Conservation (phyloP, 768 basidiomycete species). For the Suillus discolor region DNA sequence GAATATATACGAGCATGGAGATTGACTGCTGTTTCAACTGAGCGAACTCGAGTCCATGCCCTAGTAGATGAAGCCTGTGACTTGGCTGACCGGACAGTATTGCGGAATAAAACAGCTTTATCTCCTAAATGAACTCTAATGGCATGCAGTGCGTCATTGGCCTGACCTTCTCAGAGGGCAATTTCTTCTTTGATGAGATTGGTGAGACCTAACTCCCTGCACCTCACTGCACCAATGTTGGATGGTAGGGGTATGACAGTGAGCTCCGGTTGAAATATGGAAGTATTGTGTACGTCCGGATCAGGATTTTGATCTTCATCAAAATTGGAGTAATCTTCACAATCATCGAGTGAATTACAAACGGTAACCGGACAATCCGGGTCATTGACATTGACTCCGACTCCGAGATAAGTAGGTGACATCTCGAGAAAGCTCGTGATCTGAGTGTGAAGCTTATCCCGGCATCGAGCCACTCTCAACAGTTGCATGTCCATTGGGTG, state of each 20-base stretch:
- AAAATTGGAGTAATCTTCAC: neutral
- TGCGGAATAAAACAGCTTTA: constrained; percentile 14
- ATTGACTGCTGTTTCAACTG: neutral
- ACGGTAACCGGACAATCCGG: neutral
- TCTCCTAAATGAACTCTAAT: constrained; percentile 11
- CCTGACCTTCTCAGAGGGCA: constrained; percentile 14
- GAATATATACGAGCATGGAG: constrained; percentile 8
- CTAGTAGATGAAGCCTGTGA: neutral
- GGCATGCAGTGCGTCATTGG: constrained; percentile 19
- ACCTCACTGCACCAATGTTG: neutral
- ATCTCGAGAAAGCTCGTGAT: neutral
- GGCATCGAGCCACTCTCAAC: no score
- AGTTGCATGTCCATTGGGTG: no score
- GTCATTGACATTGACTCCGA: neutral
- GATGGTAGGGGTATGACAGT: constrained; percentile 6
- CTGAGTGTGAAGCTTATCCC: no score
- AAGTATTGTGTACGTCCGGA: neutral
- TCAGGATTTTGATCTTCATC: neutral
- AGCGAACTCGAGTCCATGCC: constrained; percentile 7
- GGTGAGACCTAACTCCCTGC: neutral
- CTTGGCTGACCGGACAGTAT: constrained; percentile 2
- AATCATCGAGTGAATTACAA: neutral
- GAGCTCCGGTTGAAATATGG: neutral
- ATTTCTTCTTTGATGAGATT: constrained; percentile 12
- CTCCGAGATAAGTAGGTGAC: neutral